Evolutionary conservation across 306 rosid species (phyloP).

Genomic region (Malus sieversii): DNA sequence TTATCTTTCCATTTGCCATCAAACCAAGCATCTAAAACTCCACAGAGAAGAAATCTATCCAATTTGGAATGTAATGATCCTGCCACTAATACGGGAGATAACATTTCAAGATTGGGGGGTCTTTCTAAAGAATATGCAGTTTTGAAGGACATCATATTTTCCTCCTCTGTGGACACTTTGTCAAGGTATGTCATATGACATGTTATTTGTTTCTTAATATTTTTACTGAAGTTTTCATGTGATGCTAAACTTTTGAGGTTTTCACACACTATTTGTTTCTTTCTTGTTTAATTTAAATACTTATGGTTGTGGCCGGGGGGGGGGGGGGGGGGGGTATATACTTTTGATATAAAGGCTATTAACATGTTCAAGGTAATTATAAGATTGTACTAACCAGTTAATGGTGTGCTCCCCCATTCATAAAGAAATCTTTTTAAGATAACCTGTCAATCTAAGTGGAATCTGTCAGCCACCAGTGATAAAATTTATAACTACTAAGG

Average conservation of each 20-base stretch:
- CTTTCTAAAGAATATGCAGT: constrained; percentile 66
- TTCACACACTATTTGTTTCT: neutral
- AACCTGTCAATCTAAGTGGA: neutral
- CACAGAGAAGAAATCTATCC: constrained; percentile 29
- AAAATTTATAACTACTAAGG: neutral
- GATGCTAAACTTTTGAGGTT: neutral
- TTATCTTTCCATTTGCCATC: constrained; percentile 48
- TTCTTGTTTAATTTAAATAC: neutral
- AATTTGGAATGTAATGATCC: constrained; percentile 23
- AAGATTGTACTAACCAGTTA: neutral
- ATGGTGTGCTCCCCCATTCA: neutral
- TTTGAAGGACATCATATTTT: constrained; percentile 58
- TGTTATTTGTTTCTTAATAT: neutral
- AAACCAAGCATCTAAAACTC: constrained; percentile 27
- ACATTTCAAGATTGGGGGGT: constrained; percentile 57
- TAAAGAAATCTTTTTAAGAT: neutral
- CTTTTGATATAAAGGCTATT: neutral
- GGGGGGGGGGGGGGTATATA: neutral
- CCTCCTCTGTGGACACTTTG: constrained; percentile 43
- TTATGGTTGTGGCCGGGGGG: neutral
- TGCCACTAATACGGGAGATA: constrained; percentile 18
- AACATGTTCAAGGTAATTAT: neutral
- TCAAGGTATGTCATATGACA: constrained; percentile 48
- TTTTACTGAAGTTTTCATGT: neutral
- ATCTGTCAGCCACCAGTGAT: neutral